Conservation (phyloP, 1,284 basidiomycete genomes). For the Singerocomus inundabilis region DNA sequence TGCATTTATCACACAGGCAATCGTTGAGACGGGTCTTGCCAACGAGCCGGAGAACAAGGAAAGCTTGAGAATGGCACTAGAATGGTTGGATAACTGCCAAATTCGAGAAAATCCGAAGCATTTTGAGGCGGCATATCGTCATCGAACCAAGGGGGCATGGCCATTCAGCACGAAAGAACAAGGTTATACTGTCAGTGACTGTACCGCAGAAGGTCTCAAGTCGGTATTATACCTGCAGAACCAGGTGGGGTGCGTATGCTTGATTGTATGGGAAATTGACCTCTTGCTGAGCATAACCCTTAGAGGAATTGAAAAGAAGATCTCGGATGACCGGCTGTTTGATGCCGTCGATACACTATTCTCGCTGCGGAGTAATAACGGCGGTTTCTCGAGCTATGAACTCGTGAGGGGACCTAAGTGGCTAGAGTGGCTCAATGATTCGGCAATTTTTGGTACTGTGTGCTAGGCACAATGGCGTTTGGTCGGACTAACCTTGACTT, state of each 20-base stretch:
- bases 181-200: conserved; percentile 96
- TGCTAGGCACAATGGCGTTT: neutral
- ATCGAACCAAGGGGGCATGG: conserved; percentile 95
- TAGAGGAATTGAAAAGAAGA: conserved; percentile 72
- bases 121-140: conserved; percentile 73
- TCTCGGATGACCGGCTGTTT: conserved; percentile 76
- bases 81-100: conserved; percentile 91
- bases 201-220: conserved; percentile 94
- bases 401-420: conserved; percentile 78
- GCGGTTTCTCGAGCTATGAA: conserved; percentile 96
- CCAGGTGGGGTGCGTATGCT: conserved; percentile 60
- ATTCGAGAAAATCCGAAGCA: conserved; percentile 84
- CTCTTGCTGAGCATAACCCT: conserved; percentile 5
- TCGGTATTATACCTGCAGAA: conserved; percentile 87
- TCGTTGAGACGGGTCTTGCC: conserved; percentile 88
- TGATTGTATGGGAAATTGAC: neutral
- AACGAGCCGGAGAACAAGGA: conserved; percentile 74
- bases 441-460: conserved; percentile 85
- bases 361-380: conserved; percentile 83
- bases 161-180: conserved; percentile 92
- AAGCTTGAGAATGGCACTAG: conserved; percentile 65
- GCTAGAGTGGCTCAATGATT: conserved; percentile 86
- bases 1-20: conserved; percentile 89
- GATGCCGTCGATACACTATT: conserved; percentile 89
- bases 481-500: conserved; percentile 5